These are phyloP conservation scores for Neurospora sublineolata DNA, from an alignment of 495 filamentous ascomycete genomes.

Conservation along the genomic window DNA sequence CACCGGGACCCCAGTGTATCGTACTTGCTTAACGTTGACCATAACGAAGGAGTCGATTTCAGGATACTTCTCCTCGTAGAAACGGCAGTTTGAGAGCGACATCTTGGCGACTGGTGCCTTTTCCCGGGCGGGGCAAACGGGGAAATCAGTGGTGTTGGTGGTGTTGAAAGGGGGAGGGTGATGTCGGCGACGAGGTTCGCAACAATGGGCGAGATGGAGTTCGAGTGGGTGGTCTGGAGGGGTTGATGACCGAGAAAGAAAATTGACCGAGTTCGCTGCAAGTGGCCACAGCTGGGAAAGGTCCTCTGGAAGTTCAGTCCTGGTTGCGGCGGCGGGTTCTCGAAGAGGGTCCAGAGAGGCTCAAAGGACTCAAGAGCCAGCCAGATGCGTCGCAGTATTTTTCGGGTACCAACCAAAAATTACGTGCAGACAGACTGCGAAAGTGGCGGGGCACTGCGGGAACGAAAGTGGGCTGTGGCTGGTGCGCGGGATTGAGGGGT, in stretches of 20 bases:
- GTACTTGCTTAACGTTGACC: constrained; percentile 93
- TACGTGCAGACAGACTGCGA: not conserved
- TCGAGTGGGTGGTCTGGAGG: not conserved
- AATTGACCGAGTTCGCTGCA: constrained; percentile 2
- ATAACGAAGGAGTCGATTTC: constrained; percentile 99
- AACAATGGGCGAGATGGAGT: not conserved
- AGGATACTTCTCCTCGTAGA: constrained; percentile 85
- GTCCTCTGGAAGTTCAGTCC: not conserved
- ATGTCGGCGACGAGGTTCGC: not conserved
- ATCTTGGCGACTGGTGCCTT: constrained; percentile 41
- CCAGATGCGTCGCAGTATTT: constrained; percentile 16
- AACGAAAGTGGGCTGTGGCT: constrained; percentile 20
- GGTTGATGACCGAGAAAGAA: not conserved
- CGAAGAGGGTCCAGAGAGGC: not conserved
- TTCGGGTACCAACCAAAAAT: constrained; percentile 18
- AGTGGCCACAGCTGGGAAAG: constrained; percentile 1
- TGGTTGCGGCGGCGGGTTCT: constrained; percentile 2
- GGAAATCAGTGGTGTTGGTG: not conserved
- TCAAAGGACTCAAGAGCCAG: constrained; percentile 15
- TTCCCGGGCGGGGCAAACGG: constrained; percentile 8
- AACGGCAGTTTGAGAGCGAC: constrained; percentile 97
- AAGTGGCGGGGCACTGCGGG: not conserved
- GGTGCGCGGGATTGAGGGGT: constrained; percentile 5
- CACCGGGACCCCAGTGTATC: constrained; percentile 11
- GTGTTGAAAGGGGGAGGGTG: not conserved